Conservation (phyloP, 192 early-diverging fungal genomes). For the Spizellomyces punctatus region DNA sequence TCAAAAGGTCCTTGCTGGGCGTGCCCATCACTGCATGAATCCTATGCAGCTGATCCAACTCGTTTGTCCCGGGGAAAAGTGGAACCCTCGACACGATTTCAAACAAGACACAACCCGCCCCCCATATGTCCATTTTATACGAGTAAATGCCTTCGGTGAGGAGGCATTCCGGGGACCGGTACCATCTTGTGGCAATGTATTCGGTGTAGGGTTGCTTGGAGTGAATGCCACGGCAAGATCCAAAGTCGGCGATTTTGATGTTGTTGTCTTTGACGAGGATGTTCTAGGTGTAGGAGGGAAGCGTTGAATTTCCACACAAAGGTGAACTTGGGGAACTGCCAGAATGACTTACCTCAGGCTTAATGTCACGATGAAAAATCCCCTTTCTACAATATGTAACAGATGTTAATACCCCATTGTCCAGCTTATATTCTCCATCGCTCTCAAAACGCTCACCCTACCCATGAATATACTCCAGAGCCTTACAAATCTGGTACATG, state of each 20-base stretch:
- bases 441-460: constrained; percentile 7
- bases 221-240: constrained; percentile 65
- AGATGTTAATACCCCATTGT: neutral
- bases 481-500: constrained; percentile 60
- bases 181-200: constrained; percentile 71
- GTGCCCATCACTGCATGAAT: constrained; percentile 64
- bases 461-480: constrained; percentile 65
- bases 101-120: constrained; percentile 62
- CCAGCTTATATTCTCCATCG: neutral
- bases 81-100: constrained; percentile 58
- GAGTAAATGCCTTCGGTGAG: constrained; percentile 59
- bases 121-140: constrained; percentile 68
- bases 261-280: constrained; percentile 57
- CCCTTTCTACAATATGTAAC: constrained; percentile 48
- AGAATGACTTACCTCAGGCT: constrained; percentile 52
- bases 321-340: constrained; percentile 2
- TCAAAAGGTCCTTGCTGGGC: constrained; percentile 52
- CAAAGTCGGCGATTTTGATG: constrained; percentile 66
- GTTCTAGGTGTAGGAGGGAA: constrained; percentile 36
- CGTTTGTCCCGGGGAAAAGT: constrained; percentile 63
- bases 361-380: constrained; percentile 67
- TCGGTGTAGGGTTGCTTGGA: constrained; percentile 68
- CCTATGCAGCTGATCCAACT: constrained; percentile 63
- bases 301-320: neutral
- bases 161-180: constrained; percentile 67